A percentile compares a stretch with the other conserved stretches of the same genome.
Evolutionary conservation across 495 filamentous ascomycete genomes (phyloP).

Genomic region (Penicillium manginii): DNA sequence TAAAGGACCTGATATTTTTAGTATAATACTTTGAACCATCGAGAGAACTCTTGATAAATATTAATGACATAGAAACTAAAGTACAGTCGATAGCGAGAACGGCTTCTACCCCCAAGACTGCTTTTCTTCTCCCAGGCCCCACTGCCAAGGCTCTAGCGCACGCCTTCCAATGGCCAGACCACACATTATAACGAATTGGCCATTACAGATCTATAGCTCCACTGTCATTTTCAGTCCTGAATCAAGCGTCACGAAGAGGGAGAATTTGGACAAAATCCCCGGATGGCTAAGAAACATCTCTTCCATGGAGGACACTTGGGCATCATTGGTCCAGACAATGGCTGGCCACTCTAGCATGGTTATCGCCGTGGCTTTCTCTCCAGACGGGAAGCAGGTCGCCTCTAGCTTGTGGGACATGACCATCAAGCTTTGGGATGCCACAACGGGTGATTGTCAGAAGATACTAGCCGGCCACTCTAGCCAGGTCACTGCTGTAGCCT

Average conservation of each 20-base stretch:
- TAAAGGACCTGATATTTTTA: no score
- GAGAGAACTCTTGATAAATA: no score
- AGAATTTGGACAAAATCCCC: conserved; percentile 18
- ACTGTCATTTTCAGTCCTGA: conserved; percentile 21
- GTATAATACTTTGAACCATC: no score
- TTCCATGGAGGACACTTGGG: background rate
- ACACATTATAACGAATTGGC: conserved; percentile 22
- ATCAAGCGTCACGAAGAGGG: conserved; percentile 17
- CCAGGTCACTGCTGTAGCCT: conserved; percentile 5
- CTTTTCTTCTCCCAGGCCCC: no score
- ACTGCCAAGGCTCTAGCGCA: no score
- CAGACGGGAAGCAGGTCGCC: conserved; percentile 11
- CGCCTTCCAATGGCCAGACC: no score
- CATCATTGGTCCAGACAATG: background rate
- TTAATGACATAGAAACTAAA: no score
- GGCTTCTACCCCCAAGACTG: no score
- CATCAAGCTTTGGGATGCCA: conserved; percentile 36
- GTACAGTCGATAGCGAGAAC: no score
- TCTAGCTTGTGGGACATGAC: conserved; percentile 33
- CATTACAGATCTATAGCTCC: conserved; percentile 25
- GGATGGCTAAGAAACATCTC: background rate
- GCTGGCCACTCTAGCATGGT: background rate
- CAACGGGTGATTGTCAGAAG: background rate
- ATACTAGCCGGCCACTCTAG: no score
- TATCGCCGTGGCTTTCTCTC: conserved; percentile 3